These are phyloP conservation scores for Globisporangium cederbergense DNA, from an alignment of 352 stramenopile genomes.

Conservation along the genomic window DNA sequence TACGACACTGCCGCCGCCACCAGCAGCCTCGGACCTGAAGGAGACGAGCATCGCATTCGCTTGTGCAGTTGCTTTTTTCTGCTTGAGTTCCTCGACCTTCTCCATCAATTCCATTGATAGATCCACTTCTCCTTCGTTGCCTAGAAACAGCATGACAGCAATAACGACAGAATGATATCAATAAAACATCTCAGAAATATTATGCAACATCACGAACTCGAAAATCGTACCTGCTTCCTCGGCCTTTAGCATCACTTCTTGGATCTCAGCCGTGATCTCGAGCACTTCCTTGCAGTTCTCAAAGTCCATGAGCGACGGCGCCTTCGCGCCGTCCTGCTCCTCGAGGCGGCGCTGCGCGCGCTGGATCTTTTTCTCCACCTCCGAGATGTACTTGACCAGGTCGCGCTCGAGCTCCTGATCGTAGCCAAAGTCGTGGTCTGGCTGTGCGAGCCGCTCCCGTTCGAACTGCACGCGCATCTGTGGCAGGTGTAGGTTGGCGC, in stretches of 20 bases:
- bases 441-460: slow-evolving; percentile 19
- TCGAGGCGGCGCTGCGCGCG: slow-evolving; percentile 66
- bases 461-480: slow-evolving; percentile 66
- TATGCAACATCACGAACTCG: background rate
- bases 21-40: slow-evolving; percentile 25
- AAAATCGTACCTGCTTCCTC: slow-evolving; percentile 35
- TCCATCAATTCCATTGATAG: slow-evolving; percentile 57
- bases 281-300: slow-evolving; percentile 65
- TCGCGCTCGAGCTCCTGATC: slow-evolving; percentile 67
- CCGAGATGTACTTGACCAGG: slow-evolving; percentile 50
- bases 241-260: slow-evolving; percentile 52
- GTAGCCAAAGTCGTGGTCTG: slow-evolving; percentile 51
- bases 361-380: slow-evolving; percentile 85
- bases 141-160: slow-evolving; percentile 8
- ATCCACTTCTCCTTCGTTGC: slow-evolving; percentile 56
- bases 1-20: background rate
- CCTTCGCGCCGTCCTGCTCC: slow-evolving; percentile 51
- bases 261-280: slow-evolving; percentile 71
- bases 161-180: background rate
- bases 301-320: slow-evolving; percentile 41
- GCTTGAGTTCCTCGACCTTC: slow-evolving; percentile 60
- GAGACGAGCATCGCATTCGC: slow-evolving; percentile 40
- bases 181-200: background rate
- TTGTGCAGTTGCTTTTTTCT: slow-evolving; percentile 44
- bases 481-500: slow-evolving; percentile 65